Base-by-base conservation (phyloP, 768 basidiomycete species). In the Roridomyces roridus region DNA sequence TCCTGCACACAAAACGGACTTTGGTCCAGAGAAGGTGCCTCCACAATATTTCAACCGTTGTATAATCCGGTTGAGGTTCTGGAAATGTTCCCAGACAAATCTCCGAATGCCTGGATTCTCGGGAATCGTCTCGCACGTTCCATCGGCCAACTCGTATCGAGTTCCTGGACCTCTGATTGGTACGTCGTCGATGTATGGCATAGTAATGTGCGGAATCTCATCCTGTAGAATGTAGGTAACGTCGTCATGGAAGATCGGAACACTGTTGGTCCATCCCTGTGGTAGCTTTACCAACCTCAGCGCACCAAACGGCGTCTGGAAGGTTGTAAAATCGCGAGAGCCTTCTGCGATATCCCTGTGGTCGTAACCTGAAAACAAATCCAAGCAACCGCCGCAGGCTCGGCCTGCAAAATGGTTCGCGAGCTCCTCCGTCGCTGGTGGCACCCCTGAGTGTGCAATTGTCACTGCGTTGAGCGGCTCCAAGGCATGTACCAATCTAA, bases 201-300 rank as follows among this genome's bases (percentile, higher is more conserved):
- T 52, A 0, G 67, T 69, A 0, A 59, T 10, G 1, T 69, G 24
- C 20, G 68, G 70, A 3, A 75, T 72, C 17, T 72, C 65, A 0
- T 66, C 51, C 20, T 68, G 63, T 0, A 74, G 45, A 4, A 72
- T 65, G 9, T 67, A 65, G 0, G 51, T 52, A 11, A 72, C 65
- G 34, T 74, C 66, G 4, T 61, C 68, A 6, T 76, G 70, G 36
- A 73, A 71, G 1, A 73, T 67, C 0, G 66, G 66, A 0, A 69
- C 65, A 0, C 64, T 61, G n/a, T 76, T 74, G 0, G 73, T 70
- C 55, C 67, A 68, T 0, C 73, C 74, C 65, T 70, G 70, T 0
- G 69, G 69, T 0, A 74, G 41, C 0, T 61, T 58, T 0, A 60
- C 63, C 0, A 73, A 59, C 0, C 63, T 51, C 1, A 66, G 29